Percentiles rank a stretch among this genome's conserved stretches.
These are phyloP conservation scores for Oryza australiensis DNA, from an alignment of 176 grass and related monocot genomes.

Conservation along the genomic window DNA sequence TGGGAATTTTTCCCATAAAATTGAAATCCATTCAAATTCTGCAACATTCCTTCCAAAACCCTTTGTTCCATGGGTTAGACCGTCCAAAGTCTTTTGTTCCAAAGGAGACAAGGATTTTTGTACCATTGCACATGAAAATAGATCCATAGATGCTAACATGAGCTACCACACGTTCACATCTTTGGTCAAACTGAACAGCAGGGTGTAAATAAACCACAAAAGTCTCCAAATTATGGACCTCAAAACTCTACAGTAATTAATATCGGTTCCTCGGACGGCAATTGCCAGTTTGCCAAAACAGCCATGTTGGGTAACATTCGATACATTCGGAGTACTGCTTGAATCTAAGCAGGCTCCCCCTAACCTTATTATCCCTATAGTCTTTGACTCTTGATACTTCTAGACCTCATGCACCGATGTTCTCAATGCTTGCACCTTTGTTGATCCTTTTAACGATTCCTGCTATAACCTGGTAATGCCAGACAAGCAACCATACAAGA, in stretches of 20 bases:
- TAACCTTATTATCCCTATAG: neutral
- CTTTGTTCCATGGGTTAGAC: too few species aligned
- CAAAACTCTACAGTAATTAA: neutral
- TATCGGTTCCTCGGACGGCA: neutral
- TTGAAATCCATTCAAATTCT: too few species aligned
- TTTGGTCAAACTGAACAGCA: neutral
- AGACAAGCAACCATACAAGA: neutral
- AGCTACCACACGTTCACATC: neutral
- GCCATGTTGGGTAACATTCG: neutral
- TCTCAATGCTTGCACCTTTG: constrained; percentile 73
- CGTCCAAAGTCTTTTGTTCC: too few species aligned
- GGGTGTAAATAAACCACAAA: neutral
- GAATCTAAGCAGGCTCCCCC: neutral
- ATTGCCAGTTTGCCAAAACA: neutral
- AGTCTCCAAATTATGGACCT: neutral
- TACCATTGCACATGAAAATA: too few species aligned
- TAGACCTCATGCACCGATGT: constrained; percentile 66
- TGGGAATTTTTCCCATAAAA: too few species aligned
- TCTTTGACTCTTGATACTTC: neutral
- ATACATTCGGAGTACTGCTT: constrained; percentile 2
- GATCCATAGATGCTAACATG: too few species aligned
- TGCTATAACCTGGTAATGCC: constrained; percentile 73
- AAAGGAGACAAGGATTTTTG: too few species aligned
- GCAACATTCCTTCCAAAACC: too few species aligned
- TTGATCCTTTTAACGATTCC: constrained; percentile 93